A percentile compares a stretch with the other conserved stretches of the same genome.
Evolutionary conservation across 306 rosid genomes (phyloP).

Genomic region (Phaseolus lunatus): DNA sequence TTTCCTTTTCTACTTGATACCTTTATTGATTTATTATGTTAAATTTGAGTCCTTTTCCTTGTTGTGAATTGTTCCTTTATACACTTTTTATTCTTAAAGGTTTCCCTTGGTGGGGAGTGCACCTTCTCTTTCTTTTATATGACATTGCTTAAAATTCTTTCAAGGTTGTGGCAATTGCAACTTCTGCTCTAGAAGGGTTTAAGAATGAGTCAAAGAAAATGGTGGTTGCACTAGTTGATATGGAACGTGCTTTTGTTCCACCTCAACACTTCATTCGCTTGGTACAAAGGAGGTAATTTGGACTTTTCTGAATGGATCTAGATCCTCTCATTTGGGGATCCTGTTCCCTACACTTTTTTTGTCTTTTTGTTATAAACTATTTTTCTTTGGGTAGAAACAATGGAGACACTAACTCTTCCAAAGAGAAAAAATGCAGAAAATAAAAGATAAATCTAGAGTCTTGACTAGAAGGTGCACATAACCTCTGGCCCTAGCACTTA

Average conservation of each 20-base stretch:
- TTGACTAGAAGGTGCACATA: neutral
- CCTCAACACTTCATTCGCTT: constrained; percentile 97
- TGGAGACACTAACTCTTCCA: neutral
- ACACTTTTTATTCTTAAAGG: neutral
- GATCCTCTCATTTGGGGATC: constrained; percentile 19
- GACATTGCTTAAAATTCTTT: constrained; percentile 33
- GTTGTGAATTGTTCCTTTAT: neutral
- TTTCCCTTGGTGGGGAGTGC: constrained; percentile 20
- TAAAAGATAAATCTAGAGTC: neutral
- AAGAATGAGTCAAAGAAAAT: constrained; percentile 93
- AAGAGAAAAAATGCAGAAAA: neutral
- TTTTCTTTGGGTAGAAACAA: neutral
- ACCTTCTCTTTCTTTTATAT: constrained; percentile 33
- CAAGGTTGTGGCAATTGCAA: constrained; percentile 91
- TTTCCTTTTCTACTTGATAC: constrained; percentile 18
- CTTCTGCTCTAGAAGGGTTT: constrained; percentile 82
- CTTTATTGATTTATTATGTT: constrained; percentile 6
- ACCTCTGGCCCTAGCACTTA: neutral
- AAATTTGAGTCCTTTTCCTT: constrained; percentile 10
- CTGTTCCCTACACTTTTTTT: neutral
- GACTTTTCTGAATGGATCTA: neutral
- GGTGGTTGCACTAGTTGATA: constrained; percentile 97
- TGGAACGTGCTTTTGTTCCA: constrained; percentile 99
- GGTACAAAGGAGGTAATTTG: constrained; percentile 87
- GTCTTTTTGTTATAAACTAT: constrained; percentile 1